Conservation (phyloP, 2,329 filamentous ascomycete species). For the Dendryphion nanum region DNA sequence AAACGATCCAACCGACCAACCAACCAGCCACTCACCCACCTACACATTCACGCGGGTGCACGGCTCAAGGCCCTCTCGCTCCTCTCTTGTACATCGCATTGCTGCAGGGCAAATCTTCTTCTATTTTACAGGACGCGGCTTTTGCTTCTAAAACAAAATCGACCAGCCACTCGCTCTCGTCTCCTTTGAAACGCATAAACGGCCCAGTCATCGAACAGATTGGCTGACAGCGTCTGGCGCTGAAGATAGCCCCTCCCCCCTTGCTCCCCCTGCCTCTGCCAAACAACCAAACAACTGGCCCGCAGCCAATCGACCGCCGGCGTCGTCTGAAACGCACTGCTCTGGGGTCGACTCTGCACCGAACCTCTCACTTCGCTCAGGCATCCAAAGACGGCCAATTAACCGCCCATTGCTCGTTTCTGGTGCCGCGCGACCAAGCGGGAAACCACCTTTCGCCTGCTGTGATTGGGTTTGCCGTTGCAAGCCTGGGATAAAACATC, state of each 20-base stretch:
- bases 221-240: slow-evolving; percentile 31
- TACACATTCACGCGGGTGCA: too few relatives aligned
- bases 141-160: slow-evolving; percentile 30
- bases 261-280: slow-evolving; percentile 3
- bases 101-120: neutral
- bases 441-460: slow-evolving; percentile 3
- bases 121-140: slow-evolving; percentile 24
- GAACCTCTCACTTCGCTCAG: slow-evolving; percentile 25
- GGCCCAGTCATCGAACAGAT: slow-evolving; percentile 21
- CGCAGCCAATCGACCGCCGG: slow-evolving; percentile 15
- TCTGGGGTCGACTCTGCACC: slow-evolving; percentile 24
- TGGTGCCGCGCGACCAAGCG: slow-evolving; percentile 30
- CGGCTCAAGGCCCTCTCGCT: too few relatives aligned
- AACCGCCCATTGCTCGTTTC: slow-evolving; percentile 27
- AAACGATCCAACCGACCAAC: neutral
- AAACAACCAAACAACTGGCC: slow-evolving; percentile 25
- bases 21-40: neutral
- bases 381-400: slow-evolving; percentile 28
- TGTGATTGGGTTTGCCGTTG: too few relatives aligned
- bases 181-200: slow-evolving; percentile 29
- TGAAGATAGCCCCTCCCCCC: slow-evolving; percentile 15
- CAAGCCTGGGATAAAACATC: too few relatives aligned
- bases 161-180: slow-evolving; percentile 5
- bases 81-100: too few relatives aligned
- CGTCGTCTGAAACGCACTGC: slow-evolving; percentile 36